These are phyloP conservation scores for Xylariaceae sp. DNA, from an alignment of 2,329 filamentous ascomycete genomes.

Conservation along the genomic window DNA sequence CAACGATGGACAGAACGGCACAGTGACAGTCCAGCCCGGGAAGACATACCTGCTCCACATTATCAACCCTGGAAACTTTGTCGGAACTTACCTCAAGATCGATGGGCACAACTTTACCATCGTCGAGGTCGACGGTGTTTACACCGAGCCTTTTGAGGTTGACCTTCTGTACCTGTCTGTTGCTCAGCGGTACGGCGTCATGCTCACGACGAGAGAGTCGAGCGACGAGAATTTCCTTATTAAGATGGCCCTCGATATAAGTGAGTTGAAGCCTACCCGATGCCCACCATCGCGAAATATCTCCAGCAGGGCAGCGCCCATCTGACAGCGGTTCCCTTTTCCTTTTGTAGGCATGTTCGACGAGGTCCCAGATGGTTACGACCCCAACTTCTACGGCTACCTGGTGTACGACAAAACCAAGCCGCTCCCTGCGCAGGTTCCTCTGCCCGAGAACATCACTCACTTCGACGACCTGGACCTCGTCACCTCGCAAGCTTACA, in stretches of 20 bases:
- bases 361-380: conserved; percentile 12
- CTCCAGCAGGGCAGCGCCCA: background rate
- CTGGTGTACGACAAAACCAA: conserved; percentile 11
- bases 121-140: conserved; percentile 17
- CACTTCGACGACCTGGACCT: conserved; percentile 10
- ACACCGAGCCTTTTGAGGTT: conserved; percentile 14
- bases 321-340: conserved; percentile 1
- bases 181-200: conserved; percentile 15
- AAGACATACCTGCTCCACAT: conserved; percentile 15
- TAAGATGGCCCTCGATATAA: conserved; percentile 13
- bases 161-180: conserved; percentile 13
- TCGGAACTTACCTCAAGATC: conserved; percentile 12
- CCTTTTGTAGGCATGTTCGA: conserved; percentile 16
- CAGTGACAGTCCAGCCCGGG: conserved; percentile 9
- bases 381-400: conserved; percentile 17
- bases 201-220: conserved; percentile 7
- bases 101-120: conserved; percentile 13
- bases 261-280: conserved; percentile 7
- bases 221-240: conserved; percentile 11
- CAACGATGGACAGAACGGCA: conserved; percentile 13
- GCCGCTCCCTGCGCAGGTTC: conserved; percentile 9
- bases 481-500: conserved; percentile 8
- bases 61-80: conserved; percentile 16
- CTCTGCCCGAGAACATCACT: conserved; percentile 3
- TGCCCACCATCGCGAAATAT: background rate